Evolutionary conservation across 2,329 filamentous ascomycete species (phyloP).

Genomic region (Cladosporium colombiae): DNA sequence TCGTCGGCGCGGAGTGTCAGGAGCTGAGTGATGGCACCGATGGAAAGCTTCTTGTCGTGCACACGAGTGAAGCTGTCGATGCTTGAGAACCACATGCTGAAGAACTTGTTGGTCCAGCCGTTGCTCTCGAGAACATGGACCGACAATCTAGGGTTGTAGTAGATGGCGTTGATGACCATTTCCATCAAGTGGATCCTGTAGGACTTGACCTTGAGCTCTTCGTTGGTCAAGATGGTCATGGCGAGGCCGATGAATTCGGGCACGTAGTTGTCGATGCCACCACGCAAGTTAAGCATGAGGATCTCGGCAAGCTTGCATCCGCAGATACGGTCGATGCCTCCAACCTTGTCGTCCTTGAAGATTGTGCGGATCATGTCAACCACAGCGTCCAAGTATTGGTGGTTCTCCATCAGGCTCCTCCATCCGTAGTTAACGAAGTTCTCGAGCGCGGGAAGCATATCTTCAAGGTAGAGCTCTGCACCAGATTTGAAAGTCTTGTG

Average conservation of each 20-base stretch:
- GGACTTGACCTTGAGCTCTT: slow-evolving; percentile 84
- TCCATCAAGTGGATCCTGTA: slow-evolving; percentile 97
- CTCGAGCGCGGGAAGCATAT: slow-evolving; percentile 96
- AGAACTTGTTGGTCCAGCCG: slow-evolving; percentile 98
- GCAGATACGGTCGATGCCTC: slow-evolving; percentile 91
- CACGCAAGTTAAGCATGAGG: slow-evolving; percentile 92
- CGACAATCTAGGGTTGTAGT: slow-evolving; percentile 88
- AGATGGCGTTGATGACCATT: slow-evolving; percentile 96
- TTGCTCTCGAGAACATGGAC: slow-evolving; percentile 87
- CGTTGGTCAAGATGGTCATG: slow-evolving; percentile 75
- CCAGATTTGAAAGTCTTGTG: slow-evolving; percentile 97
- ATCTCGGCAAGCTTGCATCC: slow-evolving; percentile 97
- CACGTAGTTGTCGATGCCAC: slow-evolving; percentile 83
- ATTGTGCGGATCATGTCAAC: slow-evolving; percentile 94
- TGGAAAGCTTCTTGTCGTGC: slow-evolving; percentile 98
- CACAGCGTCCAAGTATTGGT: slow-evolving; percentile 81
- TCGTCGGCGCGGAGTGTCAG: slow-evolving; percentile 77
- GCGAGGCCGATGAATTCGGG: slow-evolving; percentile 86
- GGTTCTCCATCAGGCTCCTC: slow-evolving; percentile 76
- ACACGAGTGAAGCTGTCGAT: slow-evolving; percentile 92
- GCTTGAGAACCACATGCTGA: slow-evolving; percentile 95
- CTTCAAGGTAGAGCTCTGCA: slow-evolving; percentile 94
- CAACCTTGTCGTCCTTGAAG: slow-evolving; percentile 88
- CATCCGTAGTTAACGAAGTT: slow-evolving; percentile 96
- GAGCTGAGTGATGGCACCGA: slow-evolving; percentile 86